Evolutionary conservation across 495 filamentous ascomycete genomes (phyloP), one percentile per base, ranked within the genome.

Genomic region (Trichocladium antarcticum): DNA sequence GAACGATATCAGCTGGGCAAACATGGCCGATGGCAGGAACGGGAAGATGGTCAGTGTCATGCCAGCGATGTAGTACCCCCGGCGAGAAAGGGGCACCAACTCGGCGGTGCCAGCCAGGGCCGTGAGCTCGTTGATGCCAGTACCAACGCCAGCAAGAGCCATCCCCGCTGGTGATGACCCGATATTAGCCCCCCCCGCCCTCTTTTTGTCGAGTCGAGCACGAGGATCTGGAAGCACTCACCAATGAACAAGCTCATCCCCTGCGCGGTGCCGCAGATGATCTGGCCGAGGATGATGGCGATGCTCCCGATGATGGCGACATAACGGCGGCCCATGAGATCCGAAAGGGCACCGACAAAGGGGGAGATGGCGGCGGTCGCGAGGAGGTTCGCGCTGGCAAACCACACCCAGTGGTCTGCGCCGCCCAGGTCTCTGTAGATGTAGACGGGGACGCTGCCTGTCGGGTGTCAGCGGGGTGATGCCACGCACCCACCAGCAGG

Each of bases 161-260:
- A 56, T 60, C 49, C 62, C 62, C 16, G 54, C 62, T 65, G n/a
- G 3, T n/a, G 15, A 14, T 32, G 3, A 3, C 11, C 31, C 5
- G 12, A 10, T 10, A 29, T 29, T 29, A 29, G 27, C 10, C 27
- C 27, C 27, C 27, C 10, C 10, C 27, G 10, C 10, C 10, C 27
- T 5, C 5, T 37, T 12, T n/a, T n/a, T n/a, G n/a, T n/a, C n/a
- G n/a, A n/a, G n/a, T n/a, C n/a, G n/a, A n/a, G n/a, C n/a, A n/a
- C n/a, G n/a, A n/a, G n/a, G n/a, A n/a, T n/a, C n/a, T n/a, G n/a
- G 8, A 27, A 27, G 8, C 4, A 42, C 73, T 51, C 64, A 82
- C 81, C 75, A 45, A 87, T 85, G 55, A 85, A 84, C 44, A 67
- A 69, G 52, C 81, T 80, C 82, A 86, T 87, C 2, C 54, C 72